phyloP scores from a whole-genome alignment of 495 filamentous ascomycete species.

The Lophium mytilinum region DNA sequence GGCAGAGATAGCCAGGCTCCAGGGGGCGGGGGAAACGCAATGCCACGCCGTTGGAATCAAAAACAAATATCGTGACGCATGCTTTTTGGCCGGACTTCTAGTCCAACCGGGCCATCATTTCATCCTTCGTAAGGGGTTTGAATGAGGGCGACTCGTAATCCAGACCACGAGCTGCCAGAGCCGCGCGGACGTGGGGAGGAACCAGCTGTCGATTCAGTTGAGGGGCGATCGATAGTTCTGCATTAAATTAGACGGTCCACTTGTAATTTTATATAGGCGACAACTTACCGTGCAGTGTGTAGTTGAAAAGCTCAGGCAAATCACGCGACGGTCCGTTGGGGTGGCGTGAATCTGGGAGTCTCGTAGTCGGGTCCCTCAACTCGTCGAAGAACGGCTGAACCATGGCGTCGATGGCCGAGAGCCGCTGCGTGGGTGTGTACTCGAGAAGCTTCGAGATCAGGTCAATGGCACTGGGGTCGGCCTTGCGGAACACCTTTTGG shows the following conservation, averaged over 20 bases:
- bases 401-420: slow-evolving; percentile 93
- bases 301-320: slow-evolving; percentile 83
- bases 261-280: not conserved
- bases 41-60: slow-evolving; percentile 17
- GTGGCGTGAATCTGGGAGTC: slow-evolving; percentile 88
- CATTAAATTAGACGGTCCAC: not conserved
- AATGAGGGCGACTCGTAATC: slow-evolving; percentile 79
- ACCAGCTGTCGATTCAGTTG: slow-evolving; percentile 80
- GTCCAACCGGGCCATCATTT: slow-evolving; percentile 97
- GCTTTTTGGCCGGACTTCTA: slow-evolving; percentile 45
- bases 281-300: slow-evolving; percentile 78
- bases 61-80: slow-evolving; percentile 19
- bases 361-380: slow-evolving; percentile 77
- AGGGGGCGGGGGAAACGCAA: slow-evolving; percentile 8
- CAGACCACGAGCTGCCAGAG: slow-evolving; percentile 66
- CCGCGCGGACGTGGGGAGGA: slow-evolving; percentile 68
- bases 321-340: slow-evolving; percentile 66
- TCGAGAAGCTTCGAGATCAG: slow-evolving; percentile 88
- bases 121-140: slow-evolving; percentile 76
- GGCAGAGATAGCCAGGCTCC: slow-evolving; percentile 4
- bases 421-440: slow-evolving; percentile 92
- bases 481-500: slow-evolving; percentile 83
- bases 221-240: slow-evolving; percentile 92
- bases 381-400: slow-evolving; percentile 99
- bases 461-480: slow-evolving; percentile 85